Evolutionary conservation across 306 rosid genomes (phyloP).

Genomic region (barrel medic (Medicago truncatula)): MtrunA17r5.0-ANR NC_053042.1:14524501-14525000

Average conservation of each 20-base stretch:
- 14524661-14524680: slow-evolving; percentile 49
- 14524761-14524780: slow-evolving; percentile 7
- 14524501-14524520: slow-evolving; percentile 42
- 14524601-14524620: slow-evolving; percentile 48
- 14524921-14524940: slow-evolving; percentile 82
- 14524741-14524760: slow-evolving; percentile 6
- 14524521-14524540: slow-evolving; percentile 31
- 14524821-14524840: slow-evolving; percentile 55
- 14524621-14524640: slow-evolving; percentile 51
- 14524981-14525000: slow-evolving; percentile 59
- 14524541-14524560: slow-evolving; percentile 64
- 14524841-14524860: slow-evolving; percentile 67
- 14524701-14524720: slow-evolving; percentile 66
- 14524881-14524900: slow-evolving; percentile 86
- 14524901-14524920: slow-evolving; percentile 83
- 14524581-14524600: slow-evolving; percentile 64
- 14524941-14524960: slow-evolving; percentile 71
- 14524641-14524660: slow-evolving; percentile 49
- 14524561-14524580: slow-evolving; percentile 71
- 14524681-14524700: slow-evolving; percentile 67
- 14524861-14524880: slow-evolving; percentile 77
- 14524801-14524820: slow-evolving; percentile 81
- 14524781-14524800: slow-evolving; percentile 31
- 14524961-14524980: slow-evolving; percentile 69
- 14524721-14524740: slow-evolving; percentile 36